Evolutionary conservation across 2,329 filamentous ascomycete species (phyloP).

Genomic region (Lojkania enalia): DNA sequence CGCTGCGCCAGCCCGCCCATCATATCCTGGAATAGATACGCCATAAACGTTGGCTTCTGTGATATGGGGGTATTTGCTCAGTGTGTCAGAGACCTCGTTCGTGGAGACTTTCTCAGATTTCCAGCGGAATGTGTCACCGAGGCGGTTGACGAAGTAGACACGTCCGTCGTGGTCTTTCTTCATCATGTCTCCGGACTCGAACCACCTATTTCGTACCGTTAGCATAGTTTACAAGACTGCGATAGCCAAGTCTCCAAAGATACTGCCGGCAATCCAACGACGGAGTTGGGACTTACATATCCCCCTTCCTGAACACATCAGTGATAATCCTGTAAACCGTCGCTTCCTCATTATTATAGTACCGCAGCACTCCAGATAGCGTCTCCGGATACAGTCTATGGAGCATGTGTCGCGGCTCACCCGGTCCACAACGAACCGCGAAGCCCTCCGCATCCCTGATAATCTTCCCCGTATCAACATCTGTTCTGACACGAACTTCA

Average conservation of each 20-base stretch:
- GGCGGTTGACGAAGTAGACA: slow-evolving; percentile 44
- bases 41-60: slow-evolving; percentile 52
- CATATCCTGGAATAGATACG: slow-evolving; percentile 49
- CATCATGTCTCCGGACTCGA: slow-evolving; percentile 46
- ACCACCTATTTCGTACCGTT: slow-evolving; percentile 29
- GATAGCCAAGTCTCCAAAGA: background rate
- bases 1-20: slow-evolving; percentile 50
- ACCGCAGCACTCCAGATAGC: slow-evolving; percentile 27
- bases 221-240: too few relatives aligned
- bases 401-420: slow-evolving; percentile 43
- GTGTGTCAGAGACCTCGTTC: slow-evolving; percentile 49
- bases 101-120: slow-evolving; percentile 54
- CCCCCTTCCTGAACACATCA: slow-evolving; percentile 44
- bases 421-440: slow-evolving; percentile 33
- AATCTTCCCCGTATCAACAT: slow-evolving; percentile 45
- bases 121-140: slow-evolving; percentile 47
- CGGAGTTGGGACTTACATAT: slow-evolving; percentile 33
- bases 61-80: slow-evolving; percentile 47
- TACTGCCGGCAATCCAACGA: background rate
- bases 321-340: slow-evolving; percentile 34
- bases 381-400: slow-evolving; percentile 35
- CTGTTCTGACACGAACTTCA: slow-evolving; percentile 43
- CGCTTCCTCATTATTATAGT: slow-evolving; percentile 42
- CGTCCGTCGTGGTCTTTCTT: slow-evolving; percentile 39
- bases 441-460: slow-evolving; percentile 41